Percentiles rank a stretch among this genome's conserved stretches.
Evolutionary conservation across 192 early-diverging fungal species (phyloP).

Genomic region (Helicostylum pulchrum): DNA sequence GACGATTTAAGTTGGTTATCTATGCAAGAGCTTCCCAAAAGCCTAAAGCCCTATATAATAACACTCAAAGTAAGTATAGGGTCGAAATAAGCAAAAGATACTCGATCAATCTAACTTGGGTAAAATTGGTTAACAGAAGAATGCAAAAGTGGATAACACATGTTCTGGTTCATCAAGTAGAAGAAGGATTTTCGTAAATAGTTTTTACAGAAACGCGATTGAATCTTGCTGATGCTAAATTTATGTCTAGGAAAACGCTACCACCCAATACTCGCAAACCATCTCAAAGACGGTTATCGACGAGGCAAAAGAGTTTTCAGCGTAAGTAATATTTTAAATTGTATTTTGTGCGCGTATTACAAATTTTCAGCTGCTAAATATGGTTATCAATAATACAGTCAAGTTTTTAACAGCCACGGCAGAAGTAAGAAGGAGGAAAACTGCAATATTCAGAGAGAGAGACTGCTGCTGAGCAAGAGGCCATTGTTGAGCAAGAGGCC

Average conservation of each 20-base stretch:
- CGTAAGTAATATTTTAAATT: conserved; percentile 11
- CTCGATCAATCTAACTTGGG: conserved; percentile 7
- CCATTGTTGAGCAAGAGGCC: not conserved
- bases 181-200: conserved; percentile 12
- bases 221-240: not conserved
- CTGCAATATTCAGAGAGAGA: conserved; percentile 6
- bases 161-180: conserved; percentile 6
- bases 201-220: conserved; percentile 2
- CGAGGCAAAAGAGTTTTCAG: conserved; percentile 11
- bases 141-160: not conserved
- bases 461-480: conserved; percentile 5
- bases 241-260: conserved; percentile 14
- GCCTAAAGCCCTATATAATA: conserved; percentile 11
- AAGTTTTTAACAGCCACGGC: conserved; percentile 4
- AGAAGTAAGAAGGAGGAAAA: conserved; percentile 11
- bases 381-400: conserved; percentile 7
- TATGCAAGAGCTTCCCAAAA: conserved; percentile 4
- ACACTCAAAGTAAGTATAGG: conserved; percentile 8
- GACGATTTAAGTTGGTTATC: conserved; percentile 6
- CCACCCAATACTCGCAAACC: not conserved
- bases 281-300: conserved; percentile 9
- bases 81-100: conserved; percentile 4
- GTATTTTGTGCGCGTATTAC: conserved; percentile 7
- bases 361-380: conserved; percentile 13
- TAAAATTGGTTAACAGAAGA: conserved; percentile 9